A percentile compares a stretch with the other conserved stretches of the same genome.
Evolutionary conservation across 352 stramenopile species (phyloP).

Genomic region (Pythium dissimile): DNA sequence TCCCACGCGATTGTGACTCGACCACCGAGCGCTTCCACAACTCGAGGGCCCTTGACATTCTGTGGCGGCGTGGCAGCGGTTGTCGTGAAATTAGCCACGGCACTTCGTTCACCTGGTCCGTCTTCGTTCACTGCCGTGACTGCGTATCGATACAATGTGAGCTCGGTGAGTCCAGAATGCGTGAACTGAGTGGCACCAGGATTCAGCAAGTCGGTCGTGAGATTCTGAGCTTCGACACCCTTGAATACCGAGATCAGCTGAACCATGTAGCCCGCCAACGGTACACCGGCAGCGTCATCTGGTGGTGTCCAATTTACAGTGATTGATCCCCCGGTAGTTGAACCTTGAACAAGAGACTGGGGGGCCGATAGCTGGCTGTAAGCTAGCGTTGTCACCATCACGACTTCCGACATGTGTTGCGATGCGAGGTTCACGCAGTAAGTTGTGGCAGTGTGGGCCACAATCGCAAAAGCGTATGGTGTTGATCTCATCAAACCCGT

Average conservation of each 20-base stretch:
- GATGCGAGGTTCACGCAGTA: conserved; percentile 35
- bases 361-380: conserved; percentile 32
- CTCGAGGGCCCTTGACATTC: conserved; percentile 18
- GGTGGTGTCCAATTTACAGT: conserved; percentile 42
- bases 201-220: conserved; percentile 9
- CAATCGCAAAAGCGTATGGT: conserved; percentile 41
- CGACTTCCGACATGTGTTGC: conserved; percentile 22
- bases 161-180: conserved; percentile 37
- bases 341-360: conserved; percentile 15
- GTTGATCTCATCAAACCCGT: conserved; percentile 29
- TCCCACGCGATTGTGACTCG: conserved; percentile 40
- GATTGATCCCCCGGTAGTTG: conserved; percentile 37
- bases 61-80: conserved; percentile 18
- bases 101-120: conserved; percentile 32
- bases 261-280: conserved; percentile 37
- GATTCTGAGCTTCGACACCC: background rate
- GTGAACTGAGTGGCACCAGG: conserved; percentile 25
- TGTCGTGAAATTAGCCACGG: conserved; percentile 17
- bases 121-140: conserved; percentile 49
- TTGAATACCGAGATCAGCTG: conserved; percentile 13
- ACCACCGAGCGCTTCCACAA: conserved; percentile 19
- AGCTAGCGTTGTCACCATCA: conserved; percentile 31
- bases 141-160: conserved; percentile 39
- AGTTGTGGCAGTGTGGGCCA: conserved; percentile 43
- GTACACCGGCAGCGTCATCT: conserved; percentile 45